Conservation (phyloP, 768 basidiomycete genomes). For the Ramaria sp. region DNA sequence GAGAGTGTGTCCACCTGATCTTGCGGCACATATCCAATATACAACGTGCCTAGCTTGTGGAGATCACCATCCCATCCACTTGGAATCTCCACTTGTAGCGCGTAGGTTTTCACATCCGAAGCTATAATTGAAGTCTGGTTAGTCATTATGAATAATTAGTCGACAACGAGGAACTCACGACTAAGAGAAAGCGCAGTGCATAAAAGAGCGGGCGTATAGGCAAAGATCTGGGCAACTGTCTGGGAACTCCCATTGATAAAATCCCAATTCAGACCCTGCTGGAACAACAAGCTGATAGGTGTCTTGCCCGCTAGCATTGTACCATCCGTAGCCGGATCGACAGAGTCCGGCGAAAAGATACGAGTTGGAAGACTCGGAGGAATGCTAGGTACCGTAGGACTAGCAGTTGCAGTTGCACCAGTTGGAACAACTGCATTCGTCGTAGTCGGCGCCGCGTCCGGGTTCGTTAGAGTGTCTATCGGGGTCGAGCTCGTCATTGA, state of each 20-base stretch:
- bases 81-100: conserved; percentile 63
- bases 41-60: conserved; percentile 51
- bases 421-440: conserved; percentile 17
- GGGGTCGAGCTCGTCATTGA: conserved; percentile 15
- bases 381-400: conserved; percentile 26
- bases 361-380: conserved; percentile 49
- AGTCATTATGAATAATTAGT: conserved; percentile 18
- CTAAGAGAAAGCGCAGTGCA: conserved; percentile 32
- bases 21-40: conserved; percentile 56
- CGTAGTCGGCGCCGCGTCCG: conserved; percentile 25
- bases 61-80: conserved; percentile 41
- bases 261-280: conserved; percentile 47
- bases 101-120: conserved; percentile 34
- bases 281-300: conserved; percentile 58
- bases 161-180: conserved; percentile 26
- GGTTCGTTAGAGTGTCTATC: conserved; percentile 21
- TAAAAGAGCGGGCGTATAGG: conserved; percentile 47
- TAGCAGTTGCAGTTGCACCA: conserved; percentile 14
- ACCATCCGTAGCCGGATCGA: conserved; percentile 13
- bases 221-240: conserved; percentile 69
- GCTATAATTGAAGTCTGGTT: conserved; percentile 21
- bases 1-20: conserved; percentile 48
- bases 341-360: conserved; percentile 36
- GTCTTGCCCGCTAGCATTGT: conserved; percentile 28
- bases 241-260: conserved; percentile 50